Evolutionary conservation across 1,284 basidiomycete species (phyloP), one percentile per base, ranked within the genome.

Genomic region (Melampsora larici-populina): DNA sequence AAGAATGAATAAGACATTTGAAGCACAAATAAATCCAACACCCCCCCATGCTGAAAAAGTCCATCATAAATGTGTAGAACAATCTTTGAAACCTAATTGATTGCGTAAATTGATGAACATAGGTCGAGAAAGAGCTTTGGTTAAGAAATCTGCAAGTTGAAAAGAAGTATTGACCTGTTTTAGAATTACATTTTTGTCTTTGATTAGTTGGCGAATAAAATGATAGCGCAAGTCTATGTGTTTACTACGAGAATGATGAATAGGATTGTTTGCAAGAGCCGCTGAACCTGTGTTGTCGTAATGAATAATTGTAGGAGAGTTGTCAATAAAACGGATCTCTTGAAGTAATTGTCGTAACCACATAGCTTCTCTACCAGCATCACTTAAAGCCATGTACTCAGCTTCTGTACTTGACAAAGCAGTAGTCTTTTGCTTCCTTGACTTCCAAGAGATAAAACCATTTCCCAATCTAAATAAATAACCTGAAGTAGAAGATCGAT

Each of bases 401-500:
- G n/a, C n/a, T n/a, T n/a, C 46, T 75, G 31, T 75, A 75, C 24
- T n/a, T n/a, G n/a, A 58, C 3, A 71, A 33, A 8, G 70, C 46
- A 0, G 58, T 31, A 6, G 70, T 71, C 1, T 24, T 7, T 62
- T 71, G 24, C 29, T 71, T 71, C 8, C 33, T 40, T 1, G 31
- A 58, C 33, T 60, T 71, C 70, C 55, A 60, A 13, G 26, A 58
- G 17, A 72, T 63, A 1, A 55, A 48, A 24, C 55, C 21, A 24
- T 43, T n/a, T 2, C 8, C 11, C 1, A 71, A 13, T 2, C 21
- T 9, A 24, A 36, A 71, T 9, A 43, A 29, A 43, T 60, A 71
- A 17, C 24, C 70, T 0, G 51, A 36, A 18, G 70, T 71, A 1
- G 26, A 71, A 3, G 48, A 13, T 7, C 31, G 2, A 31, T 69